Percentiles rank a stretch among this genome's conserved stretches.
phyloP scores from a whole-genome alignment of 306 rosid species.

The Senna tora region DNA sequence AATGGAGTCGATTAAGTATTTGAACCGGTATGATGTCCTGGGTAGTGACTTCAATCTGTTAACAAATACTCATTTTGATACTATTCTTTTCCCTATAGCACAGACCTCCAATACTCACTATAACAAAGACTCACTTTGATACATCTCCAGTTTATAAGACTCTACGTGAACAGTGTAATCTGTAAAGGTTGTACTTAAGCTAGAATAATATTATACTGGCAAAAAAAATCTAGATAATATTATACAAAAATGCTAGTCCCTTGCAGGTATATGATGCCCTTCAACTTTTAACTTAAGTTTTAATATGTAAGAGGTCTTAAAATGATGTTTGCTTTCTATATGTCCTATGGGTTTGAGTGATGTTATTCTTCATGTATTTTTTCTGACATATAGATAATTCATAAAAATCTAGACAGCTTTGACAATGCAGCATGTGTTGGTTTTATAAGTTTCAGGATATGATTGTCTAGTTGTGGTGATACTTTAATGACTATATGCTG shows the following conservation, averaged over 20 bases:
- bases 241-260: neutral
- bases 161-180: neutral
- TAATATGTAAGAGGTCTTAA: neutral
- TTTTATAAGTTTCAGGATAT: neutral
- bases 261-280: neutral
- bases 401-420: neutral
- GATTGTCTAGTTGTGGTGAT: neutral
- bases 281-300: neutral
- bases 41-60: conserved; percentile 7
- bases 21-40: conserved; percentile 3
- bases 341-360: neutral
- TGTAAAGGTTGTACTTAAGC: neutral
- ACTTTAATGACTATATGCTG: neutral
- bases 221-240: no score
- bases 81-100: no score
- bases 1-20: neutral
- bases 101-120: no score
- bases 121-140: no score
- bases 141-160: neutral
- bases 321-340: neutral
- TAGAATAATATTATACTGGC: neutral
- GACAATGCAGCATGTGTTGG: neutral
- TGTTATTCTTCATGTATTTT: neutral
- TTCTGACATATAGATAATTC: neutral
- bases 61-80: neutral